A percentile compares a stretch with the other conserved stretches of the same genome.
Evolutionary conservation across 2,329 filamentous ascomycete species (phyloP).

Genomic region (Diplocarpon mali): DNA sequence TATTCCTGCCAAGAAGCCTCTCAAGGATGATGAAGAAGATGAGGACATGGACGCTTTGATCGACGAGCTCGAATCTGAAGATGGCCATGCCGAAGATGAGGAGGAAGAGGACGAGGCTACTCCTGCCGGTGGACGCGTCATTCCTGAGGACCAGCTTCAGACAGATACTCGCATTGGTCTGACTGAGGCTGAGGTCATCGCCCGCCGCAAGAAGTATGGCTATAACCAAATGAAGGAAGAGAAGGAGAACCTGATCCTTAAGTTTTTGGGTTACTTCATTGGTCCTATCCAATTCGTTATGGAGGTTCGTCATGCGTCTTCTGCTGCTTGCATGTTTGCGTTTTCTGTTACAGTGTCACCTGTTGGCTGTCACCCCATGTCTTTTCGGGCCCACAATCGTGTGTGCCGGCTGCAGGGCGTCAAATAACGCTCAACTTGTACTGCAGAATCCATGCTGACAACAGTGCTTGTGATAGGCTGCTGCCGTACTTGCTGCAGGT

Average conservation of each 20-base stretch:
- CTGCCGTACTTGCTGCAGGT: constrained; percentile 71
- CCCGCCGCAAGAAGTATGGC: constrained; percentile 60
- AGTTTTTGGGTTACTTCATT: constrained; percentile 73
- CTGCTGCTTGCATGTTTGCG: background rate
- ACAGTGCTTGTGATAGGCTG: constrained; percentile 31
- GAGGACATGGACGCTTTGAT: constrained; percentile 82
- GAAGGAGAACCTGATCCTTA: constrained; percentile 73
- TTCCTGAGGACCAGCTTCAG: constrained; percentile 66
- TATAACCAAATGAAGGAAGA: constrained; percentile 87
- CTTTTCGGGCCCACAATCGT: background rate
- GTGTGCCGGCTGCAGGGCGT: background rate
- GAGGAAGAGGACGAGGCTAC: constrained; percentile 44
- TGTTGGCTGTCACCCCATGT: background rate
- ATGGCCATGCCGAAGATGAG: constrained; percentile 56
- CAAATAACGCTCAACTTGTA: background rate
- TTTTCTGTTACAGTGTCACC: constrained; percentile 4
- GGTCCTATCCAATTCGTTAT: constrained; percentile 92
- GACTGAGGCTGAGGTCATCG: constrained; percentile 55
- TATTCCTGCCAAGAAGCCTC: constrained; percentile 18
- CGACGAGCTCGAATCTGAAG: constrained; percentile 74
- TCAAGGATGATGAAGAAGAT: constrained; percentile 57
- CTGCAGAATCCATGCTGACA: constrained; percentile 10
- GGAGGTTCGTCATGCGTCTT: constrained; percentile 48
- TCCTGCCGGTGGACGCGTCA: constrained; percentile 44
- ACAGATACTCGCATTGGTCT: constrained; percentile 66